A percentile compares a stretch with the other conserved stretches of the same genome.
These are phyloP conservation scores for Suhomyces yuchorum DNA, from an alignment of 1,139 yeast species.

Conservation along the genomic window DNA sequence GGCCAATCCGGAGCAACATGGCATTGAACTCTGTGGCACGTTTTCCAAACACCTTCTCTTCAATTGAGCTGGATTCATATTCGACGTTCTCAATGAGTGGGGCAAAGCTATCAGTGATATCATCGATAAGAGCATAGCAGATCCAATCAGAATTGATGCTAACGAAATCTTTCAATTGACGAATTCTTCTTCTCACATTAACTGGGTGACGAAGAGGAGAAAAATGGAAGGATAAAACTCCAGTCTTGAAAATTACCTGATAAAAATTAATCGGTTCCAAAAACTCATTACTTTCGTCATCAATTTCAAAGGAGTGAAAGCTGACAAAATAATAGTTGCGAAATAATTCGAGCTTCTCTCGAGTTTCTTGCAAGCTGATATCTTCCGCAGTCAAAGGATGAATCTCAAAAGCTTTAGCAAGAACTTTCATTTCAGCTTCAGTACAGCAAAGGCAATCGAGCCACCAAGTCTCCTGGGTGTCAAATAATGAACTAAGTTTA, in stretches of 20 bases:
- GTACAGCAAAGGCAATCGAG: constrained; percentile 71
- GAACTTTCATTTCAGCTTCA: constrained; percentile 65
- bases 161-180: constrained; percentile 86
- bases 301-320: constrained; percentile 80
- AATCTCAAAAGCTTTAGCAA: constrained; percentile 71
- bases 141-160: constrained; percentile 91
- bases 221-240: constrained; percentile 83
- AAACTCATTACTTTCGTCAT: constrained; percentile 74
- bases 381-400: constrained; percentile 86
- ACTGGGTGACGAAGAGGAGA: constrained; percentile 81
- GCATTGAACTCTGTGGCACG: constrained; percentile 57
- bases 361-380: constrained; percentile 81
- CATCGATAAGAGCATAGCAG: constrained; percentile 91
- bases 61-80: constrained; percentile 89
- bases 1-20: constrained; percentile 83
- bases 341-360: constrained; percentile 81
- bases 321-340: constrained; percentile 76
- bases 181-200: constrained; percentile 86
- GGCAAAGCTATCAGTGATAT: constrained; percentile 92
- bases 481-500: constrained; percentile 65
- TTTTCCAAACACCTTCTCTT: constrained; percentile 60
- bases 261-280: constrained; percentile 87
- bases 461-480: constrained; percentile 70
- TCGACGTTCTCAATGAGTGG: constrained; percentile 87
- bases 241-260: constrained; percentile 83